These are phyloP conservation scores for Neopestalotiopsis sp. DNA, from an alignment of 2,329 filamentous ascomycete genomes.

Conservation along the genomic window DNA sequence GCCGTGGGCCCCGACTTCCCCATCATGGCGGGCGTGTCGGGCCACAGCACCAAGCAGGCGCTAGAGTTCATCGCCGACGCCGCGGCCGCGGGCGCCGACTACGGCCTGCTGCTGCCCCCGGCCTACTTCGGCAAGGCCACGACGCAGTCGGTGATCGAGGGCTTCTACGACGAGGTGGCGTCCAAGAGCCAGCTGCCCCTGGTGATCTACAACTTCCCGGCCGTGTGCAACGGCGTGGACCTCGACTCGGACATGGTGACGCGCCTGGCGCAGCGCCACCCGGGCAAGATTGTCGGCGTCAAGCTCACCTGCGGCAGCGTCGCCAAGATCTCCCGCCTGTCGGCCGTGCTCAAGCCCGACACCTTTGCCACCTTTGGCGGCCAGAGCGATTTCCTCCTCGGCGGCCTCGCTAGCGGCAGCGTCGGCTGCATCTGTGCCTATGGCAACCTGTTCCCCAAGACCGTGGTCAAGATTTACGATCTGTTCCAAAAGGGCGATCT, in stretches of 20 bases:
- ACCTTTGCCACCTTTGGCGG: conserved; percentile 73
- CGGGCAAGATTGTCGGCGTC: conserved; percentile 64
- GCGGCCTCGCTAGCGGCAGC: conserved; percentile 61
- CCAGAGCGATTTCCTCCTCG: conserved; percentile 74
- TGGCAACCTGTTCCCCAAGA: conserved; percentile 65
- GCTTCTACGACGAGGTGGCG: conserved; percentile 65
- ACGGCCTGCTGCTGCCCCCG: conserved; percentile 64
- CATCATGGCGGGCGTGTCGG: conserved; percentile 67
- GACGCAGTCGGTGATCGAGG: conserved; percentile 58
- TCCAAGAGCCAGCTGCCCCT: conserved; percentile 58
- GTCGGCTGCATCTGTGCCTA: conserved; percentile 67
- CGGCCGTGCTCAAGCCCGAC: conserved; percentile 54
- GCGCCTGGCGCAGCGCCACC: conserved; percentile 50
- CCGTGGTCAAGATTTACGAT: conserved; percentile 62
- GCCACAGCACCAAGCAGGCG: conserved; percentile 68
- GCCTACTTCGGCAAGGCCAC: conserved; percentile 71
- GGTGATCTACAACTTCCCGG: conserved; percentile 73
- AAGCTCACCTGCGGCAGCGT: conserved; percentile 70
- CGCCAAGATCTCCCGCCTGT: conserved; percentile 63
- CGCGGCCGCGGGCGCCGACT: conserved; percentile 63
- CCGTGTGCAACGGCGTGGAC: conserved; percentile 71
- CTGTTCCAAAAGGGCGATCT: conserved; percentile 63
- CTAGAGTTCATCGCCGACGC: conserved; percentile 65
- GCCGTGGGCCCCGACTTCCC: conserved; percentile 59
- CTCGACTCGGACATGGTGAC: conserved; percentile 68